Evolutionary conservation across 108 stramenopile species (phyloP).

Genomic region (Skeletonema marinoi): DNA sequence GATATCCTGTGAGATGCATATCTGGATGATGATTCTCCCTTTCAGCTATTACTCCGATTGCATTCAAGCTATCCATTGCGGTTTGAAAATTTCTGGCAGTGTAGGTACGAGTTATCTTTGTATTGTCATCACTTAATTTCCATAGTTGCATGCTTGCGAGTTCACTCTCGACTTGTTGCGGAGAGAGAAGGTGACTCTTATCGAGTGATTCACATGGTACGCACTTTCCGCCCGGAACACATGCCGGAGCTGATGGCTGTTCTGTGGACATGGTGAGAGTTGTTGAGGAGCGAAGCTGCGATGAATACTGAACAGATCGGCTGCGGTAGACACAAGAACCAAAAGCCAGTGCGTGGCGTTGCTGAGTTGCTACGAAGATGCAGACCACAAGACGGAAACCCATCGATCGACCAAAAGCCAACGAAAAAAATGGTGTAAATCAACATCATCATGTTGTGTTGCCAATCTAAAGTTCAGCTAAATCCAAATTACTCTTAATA

Average conservation of each 20-base stretch:
- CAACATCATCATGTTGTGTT: too few relatives aligned
- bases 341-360: neutral
- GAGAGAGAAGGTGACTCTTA: conserved; percentile 55
- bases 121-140: conserved; percentile 12
- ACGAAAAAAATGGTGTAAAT: too few relatives aligned
- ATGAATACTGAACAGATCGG: neutral
- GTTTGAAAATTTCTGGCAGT: conserved; percentile 66
- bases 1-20: conserved; percentile 89
- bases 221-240: conserved; percentile 50
- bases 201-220: conserved; percentile 69
- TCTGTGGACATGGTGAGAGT: neutral
- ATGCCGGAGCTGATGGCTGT: conserved; percentile 13
- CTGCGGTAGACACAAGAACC: neutral
- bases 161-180: conserved; percentile 39
- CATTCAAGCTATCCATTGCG: conserved; percentile 82
- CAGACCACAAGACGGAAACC: neutral
- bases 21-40: conserved; percentile 89
- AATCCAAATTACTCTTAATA: too few relatives aligned
- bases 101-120: conserved; percentile 52
- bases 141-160: conserved; percentile 26
- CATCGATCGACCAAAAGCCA: neutral
- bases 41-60: conserved; percentile 82
- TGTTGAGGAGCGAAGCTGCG: neutral
- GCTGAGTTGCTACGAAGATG: neutral
- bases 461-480: too few relatives aligned